Evolutionary conservation across 257 asterid genomes (phyloP), one percentile per base, ranked within the genome.

Genomic region (Nicotiana tabacum): DNA sequence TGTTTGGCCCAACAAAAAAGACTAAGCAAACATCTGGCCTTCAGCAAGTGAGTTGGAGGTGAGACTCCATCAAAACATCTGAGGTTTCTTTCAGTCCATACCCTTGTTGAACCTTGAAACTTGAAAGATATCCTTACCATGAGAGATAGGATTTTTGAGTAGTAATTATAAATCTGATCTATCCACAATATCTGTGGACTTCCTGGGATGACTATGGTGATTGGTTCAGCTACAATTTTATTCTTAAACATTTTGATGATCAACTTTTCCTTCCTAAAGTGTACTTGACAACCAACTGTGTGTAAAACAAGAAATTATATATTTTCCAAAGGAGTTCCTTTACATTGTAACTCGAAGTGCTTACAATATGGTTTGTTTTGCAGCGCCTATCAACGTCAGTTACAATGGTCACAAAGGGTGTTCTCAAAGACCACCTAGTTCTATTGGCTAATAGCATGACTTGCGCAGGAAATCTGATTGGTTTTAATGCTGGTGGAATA

Each of bases 401-500:
- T 83, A 94, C 95, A 24, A 92, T 92, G 98, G 99, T 96, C 32
- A 94, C 99, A 43, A 96, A 94, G 89, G 99, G 98, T 70, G 99
- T 96, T 77, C 95, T 96, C 82, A 96, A 93, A 87, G 99, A 96
- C 82, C 99, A 96, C 87, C 95, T 96, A 77, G 94, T 96, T 69
- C 81, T 96, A 85, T 82, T 96, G 89, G 98, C 95, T 7, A 94
- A 94, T 86, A 94, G 96, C 91, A 96, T 96, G 99, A 94, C 98
- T 46, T 93, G 95, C 83, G 90, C 94, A 85, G 99, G 99, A 55
- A 92, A 90, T 61, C 82, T 96, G 87, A 88, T 94, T 89, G 99
- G 99, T 83, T 96, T 96, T 85, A 96, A 94, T 84, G 72, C 92
- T 56, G 98, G 98, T 66, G 99, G 99, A 27, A 92, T 96, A 60